Evolutionary conservation across 2,329 filamentous ascomycete genomes (phyloP).

Genomic region (Exophiala xenobiotica): DNA sequence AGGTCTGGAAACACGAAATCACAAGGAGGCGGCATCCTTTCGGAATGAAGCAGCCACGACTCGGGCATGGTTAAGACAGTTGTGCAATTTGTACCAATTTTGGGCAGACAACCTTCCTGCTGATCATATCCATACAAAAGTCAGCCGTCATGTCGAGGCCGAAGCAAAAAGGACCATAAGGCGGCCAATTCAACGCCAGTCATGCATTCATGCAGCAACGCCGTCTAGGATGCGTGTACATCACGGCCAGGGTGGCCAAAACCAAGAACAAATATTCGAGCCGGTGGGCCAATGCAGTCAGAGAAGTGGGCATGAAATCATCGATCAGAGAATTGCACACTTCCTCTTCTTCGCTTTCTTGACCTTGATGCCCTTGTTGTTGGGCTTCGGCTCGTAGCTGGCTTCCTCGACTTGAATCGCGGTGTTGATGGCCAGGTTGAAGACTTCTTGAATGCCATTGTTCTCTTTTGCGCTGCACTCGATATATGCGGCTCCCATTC

Average conservation of each 20-base stretch:
- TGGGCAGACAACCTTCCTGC: background rate
- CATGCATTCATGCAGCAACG: constrained; percentile 18
- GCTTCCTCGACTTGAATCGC: constrained; percentile 80
- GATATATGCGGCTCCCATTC: constrained; percentile 95
- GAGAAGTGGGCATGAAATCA: background rate
- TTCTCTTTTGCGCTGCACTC: constrained; percentile 99
- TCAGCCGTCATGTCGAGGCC: background rate
- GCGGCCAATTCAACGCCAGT: constrained; percentile 19
- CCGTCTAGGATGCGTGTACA: constrained; percentile 13
- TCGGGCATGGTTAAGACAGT: no score
- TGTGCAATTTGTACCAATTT: constrained; percentile 3
- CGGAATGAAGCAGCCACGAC: no score
- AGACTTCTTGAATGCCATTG: constrained; percentile 93
- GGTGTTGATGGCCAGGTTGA: constrained; percentile 84
- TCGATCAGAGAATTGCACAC: constrained; percentile 71
- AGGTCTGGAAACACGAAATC: no score
- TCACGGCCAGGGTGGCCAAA: constrained; percentile 2
- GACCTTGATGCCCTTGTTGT: constrained; percentile 31
- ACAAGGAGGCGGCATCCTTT: no score
- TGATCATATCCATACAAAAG: constrained; percentile 9
- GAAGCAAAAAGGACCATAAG: background rate
- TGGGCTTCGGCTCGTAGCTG: constrained; percentile 38
- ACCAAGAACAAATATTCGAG: constrained; percentile 7
- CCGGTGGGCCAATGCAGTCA: background rate
- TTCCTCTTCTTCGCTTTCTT: constrained; percentile 81